Evolutionary conservation across 306 rosid genomes (phyloP), one percentile per base, ranked within the genome.

Genomic region (Gynostemma pentaphyllum): DNA sequence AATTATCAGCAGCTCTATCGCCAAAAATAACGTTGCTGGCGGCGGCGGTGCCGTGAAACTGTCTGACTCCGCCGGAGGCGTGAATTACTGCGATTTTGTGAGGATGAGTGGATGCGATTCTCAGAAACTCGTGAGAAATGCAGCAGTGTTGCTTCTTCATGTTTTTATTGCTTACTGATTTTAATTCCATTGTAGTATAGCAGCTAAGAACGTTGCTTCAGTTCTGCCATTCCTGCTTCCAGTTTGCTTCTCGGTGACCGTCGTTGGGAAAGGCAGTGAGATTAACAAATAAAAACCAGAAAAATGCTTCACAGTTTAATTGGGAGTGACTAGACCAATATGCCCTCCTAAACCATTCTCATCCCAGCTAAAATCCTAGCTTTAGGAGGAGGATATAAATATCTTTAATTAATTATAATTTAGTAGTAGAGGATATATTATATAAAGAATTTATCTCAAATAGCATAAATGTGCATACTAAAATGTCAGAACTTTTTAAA

Each of bases 61-160:
- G 45, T 14, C 52, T 60, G 62, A 79, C 74, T 2, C 70, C 80
- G 19, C 82, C 82, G 59, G 86, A 80, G 70, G 95, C 87, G 48
- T 87, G 95, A 15, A 91, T 55, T 22, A 79, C 79, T 4, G 92
- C 97, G 59, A 74, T 64, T 77, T 76, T 83, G 80, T 78, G 55
- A 27, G 86, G 85, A 78, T 91, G 77, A 7, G 27, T 19, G 22
- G 79, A 72, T 4, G 95, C 89, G 4, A 57, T 67, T 39, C 62
- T 73, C 36, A 70, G 76, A 78, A 91, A 87, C 53, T 74, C 68
- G 76, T 88, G 97, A 4, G 89, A 85, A 30, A 87, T 65, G 77
- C 97, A 90, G 79, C 90, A 75, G 10, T 29, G 23, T 15, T 14
- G 70, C 48, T 67, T 42, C 29, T 32, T 48, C 44, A 34, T 66